Conservation (phyloP, 2,329 filamentous ascomycete genomes). For the Penicillium sp. region DNA sequence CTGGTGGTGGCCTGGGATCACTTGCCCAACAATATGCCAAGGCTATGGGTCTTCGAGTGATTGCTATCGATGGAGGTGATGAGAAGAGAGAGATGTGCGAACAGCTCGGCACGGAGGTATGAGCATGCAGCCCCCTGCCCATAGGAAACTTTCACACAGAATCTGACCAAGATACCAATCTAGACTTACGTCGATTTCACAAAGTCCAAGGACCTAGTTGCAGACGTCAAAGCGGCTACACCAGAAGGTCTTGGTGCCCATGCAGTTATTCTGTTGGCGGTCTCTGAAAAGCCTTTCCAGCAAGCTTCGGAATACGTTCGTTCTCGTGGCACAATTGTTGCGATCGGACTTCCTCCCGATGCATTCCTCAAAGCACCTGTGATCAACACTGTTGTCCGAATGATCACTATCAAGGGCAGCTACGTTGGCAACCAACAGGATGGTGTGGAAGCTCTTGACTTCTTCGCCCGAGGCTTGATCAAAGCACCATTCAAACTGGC, state of each 20-base stretch:
- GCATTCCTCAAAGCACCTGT: slow-evolving; percentile 74
- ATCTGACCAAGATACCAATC: background rate
- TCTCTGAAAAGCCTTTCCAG: slow-evolving; percentile 86
- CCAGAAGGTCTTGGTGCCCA: slow-evolving; percentile 70
- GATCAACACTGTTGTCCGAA: slow-evolving; percentile 80
- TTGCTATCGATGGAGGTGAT: slow-evolving; percentile 79
- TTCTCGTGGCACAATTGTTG: slow-evolving; percentile 75
- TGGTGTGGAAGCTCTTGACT: slow-evolving; percentile 82
- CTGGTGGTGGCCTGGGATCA: slow-evolving; percentile 78
- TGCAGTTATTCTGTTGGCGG: slow-evolving; percentile 80
- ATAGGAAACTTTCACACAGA: background rate
- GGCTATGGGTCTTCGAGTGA: slow-evolving; percentile 79
- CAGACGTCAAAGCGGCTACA: slow-evolving; percentile 78
- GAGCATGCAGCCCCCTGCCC: background rate
- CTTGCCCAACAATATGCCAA: slow-evolving; percentile 85
- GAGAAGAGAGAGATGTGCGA: slow-evolving; percentile 72
- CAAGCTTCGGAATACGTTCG: slow-evolving; percentile 85
- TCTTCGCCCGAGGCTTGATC: slow-evolving; percentile 78
- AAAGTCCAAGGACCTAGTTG: slow-evolving; percentile 71
- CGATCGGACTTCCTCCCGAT: slow-evolving; percentile 79
- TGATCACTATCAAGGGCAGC: slow-evolving; percentile 85
- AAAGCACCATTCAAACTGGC: slow-evolving; percentile 80
- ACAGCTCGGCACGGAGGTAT: slow-evolving; percentile 65
- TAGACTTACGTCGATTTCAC: slow-evolving; percentile 73
- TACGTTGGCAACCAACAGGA: slow-evolving; percentile 91